Base-by-base conservation (phyloP, 148 eudicot genomes). In the Chenopodium quinoa region DNA sequence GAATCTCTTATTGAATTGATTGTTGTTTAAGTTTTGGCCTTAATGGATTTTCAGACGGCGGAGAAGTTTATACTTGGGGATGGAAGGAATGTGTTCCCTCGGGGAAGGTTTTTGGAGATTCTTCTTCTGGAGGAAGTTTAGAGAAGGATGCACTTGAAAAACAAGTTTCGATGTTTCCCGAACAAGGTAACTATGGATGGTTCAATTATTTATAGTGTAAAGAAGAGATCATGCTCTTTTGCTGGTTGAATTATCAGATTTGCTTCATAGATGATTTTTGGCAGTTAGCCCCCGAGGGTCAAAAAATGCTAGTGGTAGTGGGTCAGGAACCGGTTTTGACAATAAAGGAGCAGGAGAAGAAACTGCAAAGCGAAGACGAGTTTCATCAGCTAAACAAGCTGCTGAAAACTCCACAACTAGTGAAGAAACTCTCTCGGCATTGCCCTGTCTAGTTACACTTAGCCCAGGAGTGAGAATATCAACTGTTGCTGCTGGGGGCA, bases 81-180 rank as follows among this genome's bases (percentile, higher is more conserved):
- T 96, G 99, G 99, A 96, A 90, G 88, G 99, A 96, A 80, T 93
- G 99, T 83, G 87, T 96, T 71, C 99, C 99, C 14, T 90, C 97
- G 29, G 99, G 98, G 25, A 96, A 91, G 89, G 88, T 96, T 20
- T 82, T 92, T 52, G 95, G 90, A 68, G 95, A 90, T 65, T 79
- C 93, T 80, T 75, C 94, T 19, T 50, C 83, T 19, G 96, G 86
- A 64, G 84, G 75, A 84, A 84, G 63, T 81, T 79, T 71, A 73
- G 98, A 92, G 80, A 92, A 90, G 84, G 93, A 95, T 69, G 80
- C 71, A 52, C 68, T 56, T 47, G 94, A 91, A 69, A 82, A 83
- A 74, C 87, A 86, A 12, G 79, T 84, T 79, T 79, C 89, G 58
- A 79, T 83, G 32, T 80, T 78, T 52, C 78, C 91, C 2, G 96